Percentiles rank a stretch among this genome's conserved stretches.
phyloP scores from a whole-genome alignment of 176 grass and related monocot species.

The Bromus sterilis region DNA sequence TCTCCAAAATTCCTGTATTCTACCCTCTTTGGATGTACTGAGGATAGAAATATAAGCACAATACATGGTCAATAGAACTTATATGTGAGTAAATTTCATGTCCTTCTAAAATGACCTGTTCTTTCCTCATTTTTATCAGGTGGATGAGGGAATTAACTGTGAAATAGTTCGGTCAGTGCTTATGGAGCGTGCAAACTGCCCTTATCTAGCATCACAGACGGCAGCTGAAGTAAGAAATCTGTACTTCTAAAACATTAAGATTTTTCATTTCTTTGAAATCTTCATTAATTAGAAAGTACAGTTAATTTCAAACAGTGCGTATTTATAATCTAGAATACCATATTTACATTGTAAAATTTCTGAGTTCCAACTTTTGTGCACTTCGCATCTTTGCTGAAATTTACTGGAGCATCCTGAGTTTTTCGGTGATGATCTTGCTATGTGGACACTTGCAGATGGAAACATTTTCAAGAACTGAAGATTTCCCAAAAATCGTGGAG shows the following conservation, averaged over 20 bases:
- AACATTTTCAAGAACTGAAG: constrained; percentile 56
- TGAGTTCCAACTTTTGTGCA: neutral
- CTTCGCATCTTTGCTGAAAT: neutral
- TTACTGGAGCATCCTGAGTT: neutral
- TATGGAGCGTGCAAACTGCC: constrained; percentile 74
- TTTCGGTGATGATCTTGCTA: neutral
- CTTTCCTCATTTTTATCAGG: constrained; percentile 35
- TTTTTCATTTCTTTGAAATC: constrained; percentile 1
- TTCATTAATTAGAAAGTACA: neutral
- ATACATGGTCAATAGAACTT: neutral
- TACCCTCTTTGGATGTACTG: neutral
- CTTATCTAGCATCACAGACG: constrained; percentile 70
- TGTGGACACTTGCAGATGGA: constrained; percentile 54
- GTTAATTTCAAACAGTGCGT: neutral
- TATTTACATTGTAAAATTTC: neutral
- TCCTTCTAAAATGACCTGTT: neutral
- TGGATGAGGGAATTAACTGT: constrained; percentile 69
- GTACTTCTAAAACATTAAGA: neutral
- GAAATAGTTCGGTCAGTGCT: constrained; percentile 87
- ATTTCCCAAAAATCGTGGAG: constrained; percentile 77
- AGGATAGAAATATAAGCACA: neutral
- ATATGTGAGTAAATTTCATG: neutral
- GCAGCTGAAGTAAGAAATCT: constrained; percentile 60
- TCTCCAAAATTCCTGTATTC: neutral
- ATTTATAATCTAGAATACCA: neutral